Evolutionary conservation across 352 stramenopile genomes (phyloP), one percentile per base, ranked within the genome.

Genomic region (Globisporangium yorkense): DNA sequence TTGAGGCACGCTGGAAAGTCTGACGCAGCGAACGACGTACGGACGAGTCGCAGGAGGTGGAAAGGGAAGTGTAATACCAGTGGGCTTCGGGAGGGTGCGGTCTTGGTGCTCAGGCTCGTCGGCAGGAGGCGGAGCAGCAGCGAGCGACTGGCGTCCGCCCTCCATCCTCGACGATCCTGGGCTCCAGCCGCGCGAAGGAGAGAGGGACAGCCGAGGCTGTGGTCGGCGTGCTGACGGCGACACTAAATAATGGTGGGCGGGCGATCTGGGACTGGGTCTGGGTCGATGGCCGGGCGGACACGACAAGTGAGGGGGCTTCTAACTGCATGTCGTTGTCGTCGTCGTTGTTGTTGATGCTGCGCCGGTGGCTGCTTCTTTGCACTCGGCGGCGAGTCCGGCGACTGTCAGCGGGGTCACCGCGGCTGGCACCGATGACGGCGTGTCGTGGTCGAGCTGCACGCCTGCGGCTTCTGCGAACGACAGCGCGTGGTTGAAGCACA

Each of bases 401-500:
- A 29, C n/a, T 47, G 31, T 16, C 8, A 55, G 35, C 6, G 50
- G 50, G 33, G 31, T 37, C 37, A 55, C 50, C 2, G 50, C 50
- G 8, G 50, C 50, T 0, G 50, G 33, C 35, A 18, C 50, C 5
- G 31, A 45, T 8, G 50, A 15, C 50, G 50, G 48, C 4, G 18
- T 27, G 6, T 40, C 29, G 33, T 40, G 29, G 9, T 52, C 47
- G 6, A 46, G 45, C 31, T 9, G 21, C 15, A 37, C 37, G n/a
- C n/a, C 71, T 65, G 35, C 68, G 59, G 29, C n/a, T 7, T 40
- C 21, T 18, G 43, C 27, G 6, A 44, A 21, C 33, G 70, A 62
- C 52, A 74, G 67, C 47, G 88, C 53, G 47, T 44, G 80, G 67
- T 91, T 84, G 43, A 94, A 85, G 65, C 77, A 88, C 41, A 93